Percentiles rank a stretch among this genome's conserved stretches.
phyloP scores from a whole-genome alignment of 140 eudicot species.

The Cichorium intybus region DNA sequence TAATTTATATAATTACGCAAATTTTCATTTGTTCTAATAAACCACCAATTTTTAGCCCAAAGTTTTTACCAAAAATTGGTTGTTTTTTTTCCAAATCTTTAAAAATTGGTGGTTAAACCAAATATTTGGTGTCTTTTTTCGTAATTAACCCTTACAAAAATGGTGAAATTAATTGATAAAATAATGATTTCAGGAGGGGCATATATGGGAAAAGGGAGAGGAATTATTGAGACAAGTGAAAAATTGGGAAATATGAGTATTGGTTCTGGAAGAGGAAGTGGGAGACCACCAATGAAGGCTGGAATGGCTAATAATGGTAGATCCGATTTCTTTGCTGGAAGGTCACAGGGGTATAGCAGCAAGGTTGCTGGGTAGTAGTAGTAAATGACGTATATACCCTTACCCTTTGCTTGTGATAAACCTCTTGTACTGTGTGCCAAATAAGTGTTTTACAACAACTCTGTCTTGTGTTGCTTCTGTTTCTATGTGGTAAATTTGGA shows the following conservation, averaged over 20 bases:
- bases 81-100: too few relatives aligned
- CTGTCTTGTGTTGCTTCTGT: not conserved
- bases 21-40: too few relatives aligned
- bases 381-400: not conserved
- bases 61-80: not conserved
- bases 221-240: slow-evolving; percentile 45
- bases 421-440: not conserved
- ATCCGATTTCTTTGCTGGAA: slow-evolving; percentile 45
- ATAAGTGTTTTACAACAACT: not conserved
- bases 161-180: not conserved
- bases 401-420: slow-evolving; percentile 6
- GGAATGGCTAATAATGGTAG: slow-evolving; percentile 60
- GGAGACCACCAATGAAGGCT: slow-evolving; percentile 47
- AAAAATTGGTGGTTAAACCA: too few relatives aligned
- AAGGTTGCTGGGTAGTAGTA: slow-evolving; percentile 61
- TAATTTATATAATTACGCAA: not conserved
- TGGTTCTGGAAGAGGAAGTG: slow-evolving; percentile 47
- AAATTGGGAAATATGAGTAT: slow-evolving; percentile 59
- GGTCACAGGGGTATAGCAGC: slow-evolving; percentile 48
- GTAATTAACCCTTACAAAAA: too few relatives aligned
- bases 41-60: too few relatives aligned
- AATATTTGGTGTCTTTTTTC: too few relatives aligned
- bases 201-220: slow-evolving; percentile 44
- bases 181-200: slow-evolving; percentile 43
- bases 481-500: not conserved